These are phyloP conservation scores for Pseudocercospora ulei DNA, from an alignment of 2,329 filamentous ascomycete genomes.

Conservation along the genomic window DNA sequence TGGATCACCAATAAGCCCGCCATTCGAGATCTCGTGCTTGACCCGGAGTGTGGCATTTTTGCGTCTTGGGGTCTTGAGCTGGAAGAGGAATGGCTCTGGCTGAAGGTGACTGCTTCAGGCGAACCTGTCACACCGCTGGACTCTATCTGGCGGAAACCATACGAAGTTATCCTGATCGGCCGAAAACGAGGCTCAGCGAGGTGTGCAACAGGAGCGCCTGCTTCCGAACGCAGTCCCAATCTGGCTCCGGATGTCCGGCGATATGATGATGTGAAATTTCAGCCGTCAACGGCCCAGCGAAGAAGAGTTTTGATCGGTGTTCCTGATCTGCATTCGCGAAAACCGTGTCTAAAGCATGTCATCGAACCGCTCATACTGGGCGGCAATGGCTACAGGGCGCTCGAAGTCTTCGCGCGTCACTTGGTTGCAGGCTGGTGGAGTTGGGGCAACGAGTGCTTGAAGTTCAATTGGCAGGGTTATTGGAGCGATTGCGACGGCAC, in stretches of 20 bases:
- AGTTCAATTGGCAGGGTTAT: slow-evolving; percentile 53
- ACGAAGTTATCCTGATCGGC: slow-evolving; percentile 61
- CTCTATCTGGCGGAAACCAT: slow-evolving; percentile 61
- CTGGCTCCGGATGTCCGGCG: too few species aligned
- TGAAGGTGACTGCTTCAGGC: slow-evolving; percentile 59
- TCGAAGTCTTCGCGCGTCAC: slow-evolving; percentile 71
- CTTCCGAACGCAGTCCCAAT: too few species aligned
- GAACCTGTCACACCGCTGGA: slow-evolving; percentile 55
- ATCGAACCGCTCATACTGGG: slow-evolving; percentile 48
- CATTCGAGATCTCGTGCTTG: slow-evolving; percentile 48
- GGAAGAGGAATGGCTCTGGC: slow-evolving; percentile 65
- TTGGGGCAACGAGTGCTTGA: slow-evolving; percentile 65
- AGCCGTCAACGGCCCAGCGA: background rate
- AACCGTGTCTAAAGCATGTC: slow-evolving; percentile 58
- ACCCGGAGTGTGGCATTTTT: slow-evolving; percentile 49
- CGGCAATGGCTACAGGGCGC: slow-evolving; percentile 43
- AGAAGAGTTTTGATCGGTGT: slow-evolving; percentile 56
- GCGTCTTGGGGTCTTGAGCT: slow-evolving; percentile 56
- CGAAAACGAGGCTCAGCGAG: slow-evolving; percentile 23
- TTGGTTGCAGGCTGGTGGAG: slow-evolving; percentile 67
- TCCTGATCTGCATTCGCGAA: slow-evolving; percentile 68
- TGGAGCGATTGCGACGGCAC: too few species aligned
- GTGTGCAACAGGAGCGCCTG: too few species aligned
- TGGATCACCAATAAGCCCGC: slow-evolving; percentile 68
- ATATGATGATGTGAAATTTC: too few species aligned